A percentile compares a stretch with the other conserved stretches of the same genome.
phyloP scores from a whole-genome alignment of 148 eudicot genomes.

The Rhododendron ferrugineum region DNA sequence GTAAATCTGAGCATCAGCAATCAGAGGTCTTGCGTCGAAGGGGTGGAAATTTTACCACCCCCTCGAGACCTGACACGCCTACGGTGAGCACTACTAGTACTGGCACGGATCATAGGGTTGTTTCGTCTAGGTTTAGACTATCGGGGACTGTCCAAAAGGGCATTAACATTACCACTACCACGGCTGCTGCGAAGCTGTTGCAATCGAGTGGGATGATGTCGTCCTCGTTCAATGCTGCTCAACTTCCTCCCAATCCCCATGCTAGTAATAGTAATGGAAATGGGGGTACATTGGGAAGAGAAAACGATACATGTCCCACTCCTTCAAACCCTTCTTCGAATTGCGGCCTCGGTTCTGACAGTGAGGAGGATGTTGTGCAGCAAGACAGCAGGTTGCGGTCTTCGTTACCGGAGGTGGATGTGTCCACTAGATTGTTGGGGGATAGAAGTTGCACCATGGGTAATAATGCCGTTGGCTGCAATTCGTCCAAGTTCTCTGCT shows the following conservation, averaged over 20 bases:
- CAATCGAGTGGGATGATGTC: conserved; percentile 35
- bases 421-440: conserved; percentile 14
- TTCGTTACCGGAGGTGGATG: conserved; percentile 27
- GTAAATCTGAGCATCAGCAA: conserved; percentile 19
- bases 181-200: conserved; percentile 53
- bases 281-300: conserved; percentile 6
- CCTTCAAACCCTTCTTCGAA: neutral
- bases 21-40: conserved; percentile 5
- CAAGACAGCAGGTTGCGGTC: conserved; percentile 19
- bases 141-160: neutral
- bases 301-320: conserved; percentile 11
- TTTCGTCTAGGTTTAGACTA: conserved; percentile 29
- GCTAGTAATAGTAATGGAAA: neutral
- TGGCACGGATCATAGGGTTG: conserved; percentile 21
- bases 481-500: conserved; percentile 20
- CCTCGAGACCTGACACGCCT: conserved; percentile 42
- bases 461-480: conserved; percentile 13
- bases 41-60: neutral
- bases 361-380: neutral
- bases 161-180: conserved; percentile 1
- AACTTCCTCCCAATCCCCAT: neutral
- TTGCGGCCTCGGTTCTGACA: neutral
- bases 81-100: conserved; percentile 7
- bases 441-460: conserved; percentile 12
- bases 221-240: conserved; percentile 2